Conservation (phyloP, 2,329 filamentous ascomycete species). For the Diatrype stigma region DNA sequence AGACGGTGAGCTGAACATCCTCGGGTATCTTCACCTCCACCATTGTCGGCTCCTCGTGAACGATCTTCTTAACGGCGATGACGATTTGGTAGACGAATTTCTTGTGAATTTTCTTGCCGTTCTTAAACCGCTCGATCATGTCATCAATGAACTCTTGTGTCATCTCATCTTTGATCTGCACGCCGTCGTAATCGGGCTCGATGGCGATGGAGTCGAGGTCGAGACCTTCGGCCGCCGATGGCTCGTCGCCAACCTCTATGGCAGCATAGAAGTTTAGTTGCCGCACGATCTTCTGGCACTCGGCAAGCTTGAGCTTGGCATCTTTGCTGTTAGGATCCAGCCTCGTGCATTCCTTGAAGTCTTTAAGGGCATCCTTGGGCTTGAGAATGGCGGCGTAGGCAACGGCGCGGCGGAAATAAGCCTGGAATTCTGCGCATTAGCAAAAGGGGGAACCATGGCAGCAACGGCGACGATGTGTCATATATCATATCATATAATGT, state of each 20-base stretch:
- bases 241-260: constrained; percentile 88
- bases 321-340: constrained; percentile 86
- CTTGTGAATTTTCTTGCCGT: constrained; percentile 87
- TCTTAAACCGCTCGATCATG: constrained; percentile 95
- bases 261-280: constrained; percentile 90
- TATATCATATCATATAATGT: neutral
- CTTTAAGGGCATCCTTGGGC: constrained; percentile 81
- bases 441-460: neutral
- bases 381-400: constrained; percentile 88
- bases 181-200: constrained; percentile 82
- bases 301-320: constrained; percentile 83
- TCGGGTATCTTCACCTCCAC: constrained; percentile 82
- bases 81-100: constrained; percentile 99
- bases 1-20: constrained; percentile 81
- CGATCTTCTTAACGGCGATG: constrained; percentile 80
- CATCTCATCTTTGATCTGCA: constrained; percentile 74
- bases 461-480: neutral
- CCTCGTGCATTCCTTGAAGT: constrained; percentile 87
- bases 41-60: constrained; percentile 94
- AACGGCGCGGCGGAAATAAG: constrained; percentile 89
- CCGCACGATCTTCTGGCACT: constrained; percentile 93
- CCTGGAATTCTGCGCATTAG: constrained; percentile 46
- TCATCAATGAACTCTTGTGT: constrained; percentile 95
- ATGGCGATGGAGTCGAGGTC: constrained; percentile 83
- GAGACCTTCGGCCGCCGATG: constrained; percentile 85